Evolutionary conservation across 352 stramenopile genomes (phyloP).

Genomic region (Aphanomyces invadans): DNA sequence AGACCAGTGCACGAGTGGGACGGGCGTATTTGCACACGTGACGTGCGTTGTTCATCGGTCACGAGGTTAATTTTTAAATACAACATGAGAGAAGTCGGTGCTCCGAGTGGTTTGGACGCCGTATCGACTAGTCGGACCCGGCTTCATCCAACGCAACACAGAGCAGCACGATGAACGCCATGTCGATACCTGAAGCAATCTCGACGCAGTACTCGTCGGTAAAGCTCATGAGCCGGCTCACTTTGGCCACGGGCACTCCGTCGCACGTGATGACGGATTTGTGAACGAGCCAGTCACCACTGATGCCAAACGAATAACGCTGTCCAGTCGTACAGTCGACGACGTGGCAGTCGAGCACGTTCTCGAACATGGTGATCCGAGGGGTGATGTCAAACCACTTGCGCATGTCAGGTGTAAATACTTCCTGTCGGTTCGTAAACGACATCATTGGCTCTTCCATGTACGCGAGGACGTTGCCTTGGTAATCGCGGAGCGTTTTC

Average conservation of each 20-base stretch:
- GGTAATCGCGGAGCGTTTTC: conserved; percentile 29
- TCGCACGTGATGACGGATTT: neutral
- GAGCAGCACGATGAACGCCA: conserved; percentile 39
- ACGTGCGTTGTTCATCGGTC: too few species aligned
- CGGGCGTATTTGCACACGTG: too few species aligned
- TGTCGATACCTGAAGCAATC: conserved; percentile 35
- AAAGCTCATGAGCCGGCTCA: conserved; percentile 24
- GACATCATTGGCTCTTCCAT: conserved; percentile 26
- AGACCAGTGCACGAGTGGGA: too few species aligned
- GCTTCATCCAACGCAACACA: conserved; percentile 34
- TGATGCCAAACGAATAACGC: neutral
- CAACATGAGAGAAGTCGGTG: too few species aligned
- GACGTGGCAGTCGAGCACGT: neutral
- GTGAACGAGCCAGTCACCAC: neutral
- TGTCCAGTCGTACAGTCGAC: neutral
- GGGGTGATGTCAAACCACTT: neutral
- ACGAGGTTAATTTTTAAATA: too few species aligned
- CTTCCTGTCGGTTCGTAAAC: conserved; percentile 8
- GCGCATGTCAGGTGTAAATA: neutral
- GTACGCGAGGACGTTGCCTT: conserved; percentile 24
- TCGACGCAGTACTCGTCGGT: conserved; percentile 44
- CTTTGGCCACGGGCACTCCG: neutral
- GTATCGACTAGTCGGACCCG: too few species aligned
- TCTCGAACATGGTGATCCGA: neutral
- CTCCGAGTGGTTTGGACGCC: too few species aligned